Conservation (phyloP, 495 filamentous ascomycete genomes). For the Thozetella sp. region DNA sequence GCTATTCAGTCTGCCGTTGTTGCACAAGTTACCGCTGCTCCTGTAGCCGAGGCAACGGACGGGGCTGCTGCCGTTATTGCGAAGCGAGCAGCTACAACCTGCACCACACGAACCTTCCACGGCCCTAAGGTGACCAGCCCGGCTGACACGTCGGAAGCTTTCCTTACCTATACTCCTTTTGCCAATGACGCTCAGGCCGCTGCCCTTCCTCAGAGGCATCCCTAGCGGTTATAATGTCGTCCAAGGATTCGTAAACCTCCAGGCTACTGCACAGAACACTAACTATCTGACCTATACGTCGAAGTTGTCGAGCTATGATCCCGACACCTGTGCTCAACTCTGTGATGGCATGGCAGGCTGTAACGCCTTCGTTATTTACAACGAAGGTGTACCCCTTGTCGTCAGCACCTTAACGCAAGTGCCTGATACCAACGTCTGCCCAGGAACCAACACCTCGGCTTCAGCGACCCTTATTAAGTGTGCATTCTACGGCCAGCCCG, state of each 20-base stretch:
- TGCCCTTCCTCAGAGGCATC: neutral
- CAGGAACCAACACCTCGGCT: slow-evolving; percentile 41
- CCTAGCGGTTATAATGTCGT: slow-evolving; percentile 9
- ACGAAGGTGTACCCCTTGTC: neutral
- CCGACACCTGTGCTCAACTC: neutral
- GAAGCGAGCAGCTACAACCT: slow-evolving; percentile 5
- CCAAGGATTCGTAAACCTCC: slow-evolving; percentile 12
- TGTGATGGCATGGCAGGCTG: slow-evolving; percentile 1
- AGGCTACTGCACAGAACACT: slow-evolving; percentile 7
- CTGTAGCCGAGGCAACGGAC: neutral
- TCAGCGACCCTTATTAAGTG: slow-evolving; percentile 52
- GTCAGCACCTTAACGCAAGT: neutral
- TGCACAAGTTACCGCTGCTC: too few species aligned
- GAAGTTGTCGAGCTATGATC: neutral
- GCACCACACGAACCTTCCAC: slow-evolving; percentile 16
- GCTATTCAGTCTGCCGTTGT: too few species aligned
- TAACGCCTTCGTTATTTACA: neutral
- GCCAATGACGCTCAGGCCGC: neutral
- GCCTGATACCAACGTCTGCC: slow-evolving; percentile 5
- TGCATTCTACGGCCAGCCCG: slow-evolving; percentile 41
- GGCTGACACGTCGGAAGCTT: slow-evolving; percentile 8
- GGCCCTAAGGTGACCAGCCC: slow-evolving; percentile 9
- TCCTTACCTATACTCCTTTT: slow-evolving; percentile 3
- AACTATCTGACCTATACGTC: slow-evolving; percentile 14
- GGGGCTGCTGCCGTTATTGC: neutral